A percentile compares a stretch with the other conserved stretches of the same genome.
phyloP scores from a whole-genome alignment of 768 basidiomycete species.

The Tremella yokohamensis region DNA sequence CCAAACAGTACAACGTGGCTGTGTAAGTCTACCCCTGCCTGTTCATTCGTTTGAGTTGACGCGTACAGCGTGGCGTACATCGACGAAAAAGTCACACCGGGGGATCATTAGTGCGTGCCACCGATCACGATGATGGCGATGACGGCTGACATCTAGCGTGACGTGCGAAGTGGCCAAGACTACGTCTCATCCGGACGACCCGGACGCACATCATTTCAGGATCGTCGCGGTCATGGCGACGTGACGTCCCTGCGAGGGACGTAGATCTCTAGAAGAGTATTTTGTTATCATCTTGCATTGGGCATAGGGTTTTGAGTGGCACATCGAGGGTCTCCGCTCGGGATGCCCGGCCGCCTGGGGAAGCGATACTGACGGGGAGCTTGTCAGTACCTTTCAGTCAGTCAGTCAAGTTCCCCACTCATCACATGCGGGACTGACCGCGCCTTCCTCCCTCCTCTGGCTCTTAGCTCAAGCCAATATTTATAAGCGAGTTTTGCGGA shows the following conservation, averaged over 20 bases:
- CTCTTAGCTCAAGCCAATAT: too few relatives aligned
- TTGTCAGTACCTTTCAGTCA: too few relatives aligned
- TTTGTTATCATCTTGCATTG: too few relatives aligned
- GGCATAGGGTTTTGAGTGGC: too few relatives aligned
- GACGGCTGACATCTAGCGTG: conserved; percentile 22
- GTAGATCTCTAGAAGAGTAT: too few relatives aligned
- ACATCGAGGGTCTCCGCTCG: too few relatives aligned
- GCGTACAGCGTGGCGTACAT: conserved; percentile 44
- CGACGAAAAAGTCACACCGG: conserved; percentile 48
- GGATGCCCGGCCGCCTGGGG: too few relatives aligned
- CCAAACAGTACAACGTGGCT: conserved; percentile 45
- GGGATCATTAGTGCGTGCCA: conserved; percentile 47
- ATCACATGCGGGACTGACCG: too few relatives aligned
- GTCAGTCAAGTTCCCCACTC: too few relatives aligned
- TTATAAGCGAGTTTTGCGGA: too few relatives aligned
- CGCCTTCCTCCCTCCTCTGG: too few relatives aligned
- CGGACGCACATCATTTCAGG: conserved; percentile 42
- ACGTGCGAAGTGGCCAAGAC: conserved; percentile 41
- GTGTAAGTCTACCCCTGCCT: conserved; percentile 23
- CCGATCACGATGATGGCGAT: background rate
- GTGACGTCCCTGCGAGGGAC: conserved; percentile 9
- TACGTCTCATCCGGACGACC: conserved; percentile 40
- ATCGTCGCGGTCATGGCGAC: conserved; percentile 50
- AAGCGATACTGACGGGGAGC: too few relatives aligned
- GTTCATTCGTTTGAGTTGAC: conserved; percentile 5